These are phyloP conservation scores for Candida labiduridarum DNA, from an alignment of 1,139 yeast species.

Conservation along the genomic window DNA sequence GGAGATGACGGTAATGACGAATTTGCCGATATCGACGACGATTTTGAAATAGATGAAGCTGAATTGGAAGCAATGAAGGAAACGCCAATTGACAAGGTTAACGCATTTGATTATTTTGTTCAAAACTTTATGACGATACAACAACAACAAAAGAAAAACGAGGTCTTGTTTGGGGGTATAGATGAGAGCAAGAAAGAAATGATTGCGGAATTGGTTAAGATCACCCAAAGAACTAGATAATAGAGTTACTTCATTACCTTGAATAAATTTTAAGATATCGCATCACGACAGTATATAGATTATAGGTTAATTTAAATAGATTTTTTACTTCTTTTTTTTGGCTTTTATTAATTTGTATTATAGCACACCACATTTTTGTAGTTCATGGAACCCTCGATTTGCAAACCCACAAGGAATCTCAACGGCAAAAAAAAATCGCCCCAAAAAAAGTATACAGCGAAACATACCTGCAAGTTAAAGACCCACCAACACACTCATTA, in stretches of 20 bases:
- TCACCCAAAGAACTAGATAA: slow-evolving; percentile 16
- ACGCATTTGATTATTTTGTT: slow-evolving; percentile 49
- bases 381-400: not conserved
- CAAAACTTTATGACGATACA: slow-evolving; percentile 31
- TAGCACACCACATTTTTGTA: not conserved
- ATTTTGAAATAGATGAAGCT: slow-evolving; percentile 52
- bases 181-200: slow-evolving; percentile 38
- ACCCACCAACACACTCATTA: not conserved
- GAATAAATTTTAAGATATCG: not conserved
- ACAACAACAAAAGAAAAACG: slow-evolving; percentile 37
- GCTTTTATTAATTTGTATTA: not conserved
- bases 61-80: slow-evolving; percentile 56
- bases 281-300: slow-evolving; percentile 1
- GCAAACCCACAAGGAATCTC: not conserved
- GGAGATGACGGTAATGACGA: slow-evolving; percentile 36
- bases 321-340: not conserved
- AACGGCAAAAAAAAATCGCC: slow-evolving; percentile 3
- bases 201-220: slow-evolving; percentile 33
- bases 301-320: not conserved
- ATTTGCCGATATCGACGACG: slow-evolving; percentile 38
- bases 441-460: not conserved
- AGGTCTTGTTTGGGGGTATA: slow-evolving; percentile 40
- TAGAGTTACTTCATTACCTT: not conserved
- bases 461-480: not conserved
- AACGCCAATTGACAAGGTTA: slow-evolving; percentile 52